Conservation (phyloP, 768 basidiomycete species). For the Mycena metata region DNA sequence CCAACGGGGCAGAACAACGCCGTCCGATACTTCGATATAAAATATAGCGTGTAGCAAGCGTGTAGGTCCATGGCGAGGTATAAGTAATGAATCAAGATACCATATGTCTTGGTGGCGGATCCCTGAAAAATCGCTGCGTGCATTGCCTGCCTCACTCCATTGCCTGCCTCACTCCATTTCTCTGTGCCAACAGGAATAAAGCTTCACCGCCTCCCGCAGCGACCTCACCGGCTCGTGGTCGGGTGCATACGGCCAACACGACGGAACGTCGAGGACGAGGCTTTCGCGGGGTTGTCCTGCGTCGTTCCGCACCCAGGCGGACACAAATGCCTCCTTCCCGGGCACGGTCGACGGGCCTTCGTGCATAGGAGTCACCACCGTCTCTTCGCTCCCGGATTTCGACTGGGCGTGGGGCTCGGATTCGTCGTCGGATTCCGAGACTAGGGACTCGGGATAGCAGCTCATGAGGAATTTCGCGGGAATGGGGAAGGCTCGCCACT, state of each 20-base stretch:
- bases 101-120: too few relatives aligned
- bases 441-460: background rate
- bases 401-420: background rate
- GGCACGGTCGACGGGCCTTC: background rate
- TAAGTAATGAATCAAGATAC: too few relatives aligned
- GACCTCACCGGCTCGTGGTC: background rate
- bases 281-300: background rate
- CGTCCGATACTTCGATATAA: too few relatives aligned
- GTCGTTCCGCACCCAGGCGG: background rate
- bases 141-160: background rate
- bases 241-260: too few relatives aligned
- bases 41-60: too few relatives aligned
- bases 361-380: background rate
- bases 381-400: background rate
- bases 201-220: background rate
- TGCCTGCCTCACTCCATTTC: background rate
- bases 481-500: background rate
- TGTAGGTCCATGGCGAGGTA: too few relatives aligned
- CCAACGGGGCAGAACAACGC: too few relatives aligned
- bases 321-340: constrained; percentile 2
- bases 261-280: background rate
- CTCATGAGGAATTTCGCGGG: background rate
- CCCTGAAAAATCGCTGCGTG: background rate
- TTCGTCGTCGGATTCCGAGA: background rate
- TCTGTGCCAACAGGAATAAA: background rate